phyloP scores from a whole-genome alignment of 164 flowering plant genomes.

The Magnolia kwangsiensis region DNA sequence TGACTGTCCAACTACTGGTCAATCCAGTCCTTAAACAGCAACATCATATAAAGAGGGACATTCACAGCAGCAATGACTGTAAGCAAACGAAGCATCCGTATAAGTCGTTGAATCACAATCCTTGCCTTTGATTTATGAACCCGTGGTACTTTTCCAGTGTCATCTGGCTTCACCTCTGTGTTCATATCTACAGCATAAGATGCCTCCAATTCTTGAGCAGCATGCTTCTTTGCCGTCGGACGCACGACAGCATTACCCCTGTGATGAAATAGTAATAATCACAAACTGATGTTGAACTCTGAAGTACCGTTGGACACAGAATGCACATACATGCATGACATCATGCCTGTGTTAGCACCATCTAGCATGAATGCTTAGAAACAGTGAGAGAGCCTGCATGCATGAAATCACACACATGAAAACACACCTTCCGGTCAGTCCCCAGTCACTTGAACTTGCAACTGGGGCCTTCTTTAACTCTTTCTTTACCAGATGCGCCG shows the following conservation, averaged over 20 bases:
- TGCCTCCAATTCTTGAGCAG: slow-evolving; percentile 31
- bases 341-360: background rate
- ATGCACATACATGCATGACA: slow-evolving; percentile 1
- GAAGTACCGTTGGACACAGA: background rate
- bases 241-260: slow-evolving; percentile 83
- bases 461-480: slow-evolving; percentile 18
- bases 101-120: slow-evolving; percentile 37
- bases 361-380: background rate
- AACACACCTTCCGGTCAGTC: slow-evolving; percentile 54
- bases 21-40: slow-evolving; percentile 88
- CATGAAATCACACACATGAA: background rate
- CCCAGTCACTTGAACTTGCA: slow-evolving; percentile 27
- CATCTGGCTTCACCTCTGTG: slow-evolving; percentile 29
- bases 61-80: slow-evolving; percentile 64
- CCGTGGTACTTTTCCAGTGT: slow-evolving; percentile 25
- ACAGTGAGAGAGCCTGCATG: background rate
- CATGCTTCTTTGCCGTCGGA: slow-evolving; percentile 51
- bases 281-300: background rate
- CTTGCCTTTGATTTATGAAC: slow-evolving; percentile 41
- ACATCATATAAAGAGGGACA: slow-evolving; percentile 81
- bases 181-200: slow-evolving; percentile 29
- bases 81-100: slow-evolving; percentile 40
- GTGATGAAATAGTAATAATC: slow-evolving; percentile 3
- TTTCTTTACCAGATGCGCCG: slow-evolving; percentile 83
- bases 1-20: slow-evolving; percentile 25